Base-by-base conservation (phyloP, 148 eudicot species). In the Oxyria digyna region DNA sequence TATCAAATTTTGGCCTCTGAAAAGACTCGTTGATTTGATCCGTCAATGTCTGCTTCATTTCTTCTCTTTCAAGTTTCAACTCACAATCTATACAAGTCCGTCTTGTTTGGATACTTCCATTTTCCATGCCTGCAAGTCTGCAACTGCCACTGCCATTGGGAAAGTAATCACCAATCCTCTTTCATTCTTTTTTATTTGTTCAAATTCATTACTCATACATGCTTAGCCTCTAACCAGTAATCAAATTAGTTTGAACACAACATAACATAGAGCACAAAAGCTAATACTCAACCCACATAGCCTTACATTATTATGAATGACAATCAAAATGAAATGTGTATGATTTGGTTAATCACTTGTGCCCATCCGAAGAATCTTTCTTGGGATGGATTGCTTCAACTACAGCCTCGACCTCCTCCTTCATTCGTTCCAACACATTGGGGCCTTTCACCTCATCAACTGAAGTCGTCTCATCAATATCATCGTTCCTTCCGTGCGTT, bases 371-470 rank as follows among this genome's bases (percentile, higher is more conserved):
- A 72, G 74, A 75, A 71, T 84, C 85, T 78, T 87, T 89, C 77
- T 87, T 89, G 12, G 82, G 81, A 73, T 67, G 86, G 67, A 89
- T 62, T 9, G 90, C 78, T 78, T 78, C 82, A n/a, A 77, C 77
- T 62, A 89, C 67, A 40, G 97, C 97, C 80, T 92, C 96, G 23
- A 85, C 72, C 75, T 92, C 97, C 84, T 92, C 97, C 79, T 92
- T 92, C 27, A 80, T 76, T 8, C 97, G 82, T 67, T 81, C 76
- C 54, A 92, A 83, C 32, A 92, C 75, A 69, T 64, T 76, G 11
- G 96, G 96, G 9, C 86, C 97, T 79, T 84, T 87, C n/a, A 92
- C 87, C 62, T 81, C 78, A 2, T 84, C 86, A 0, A 80, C 24
- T 0, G 96, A 85, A 10, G 96, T 89, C 43, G 35, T 71, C 35